These are phyloP conservation scores for Fraxinus anomala DNA, from an alignment of 257 asterid genomes.

Conservation along the genomic window DNA sequence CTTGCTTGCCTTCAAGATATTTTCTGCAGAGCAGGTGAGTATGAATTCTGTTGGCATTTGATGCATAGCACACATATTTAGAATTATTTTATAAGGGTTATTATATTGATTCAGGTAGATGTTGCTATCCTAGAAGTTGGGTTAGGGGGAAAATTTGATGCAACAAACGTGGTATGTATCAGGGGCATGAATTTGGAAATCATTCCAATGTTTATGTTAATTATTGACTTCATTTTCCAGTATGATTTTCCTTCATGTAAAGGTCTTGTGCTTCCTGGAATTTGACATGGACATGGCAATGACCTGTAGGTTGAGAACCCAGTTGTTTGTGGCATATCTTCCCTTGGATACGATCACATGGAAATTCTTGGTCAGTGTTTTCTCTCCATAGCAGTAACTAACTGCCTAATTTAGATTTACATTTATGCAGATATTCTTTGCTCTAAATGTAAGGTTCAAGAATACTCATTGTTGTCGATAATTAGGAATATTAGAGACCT, in stretches of 20 bases:
- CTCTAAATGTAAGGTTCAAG: slow-evolving; percentile 6
- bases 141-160: slow-evolving; percentile 90
- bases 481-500: slow-evolving; percentile 13
- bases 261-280: slow-evolving; percentile 23
- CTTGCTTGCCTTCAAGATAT: slow-evolving; percentile 92
- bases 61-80: slow-evolving; percentile 9
- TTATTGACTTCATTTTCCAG: slow-evolving; percentile 18
- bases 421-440: slow-evolving; percentile 13
- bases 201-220: slow-evolving; percentile 9
- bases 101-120: slow-evolving; percentile 67
- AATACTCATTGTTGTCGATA: not conserved
- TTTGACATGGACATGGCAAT: slow-evolving; percentile 31
- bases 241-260: slow-evolving; percentile 19
- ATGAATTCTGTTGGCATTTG: slow-evolving; percentile 9
- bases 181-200: slow-evolving; percentile 13
- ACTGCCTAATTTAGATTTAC: slow-evolving; percentile 25
- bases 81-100: slow-evolving; percentile 17
- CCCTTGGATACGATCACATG: slow-evolving; percentile 96
- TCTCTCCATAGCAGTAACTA: slow-evolving; percentile 41
- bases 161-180: slow-evolving; percentile 90
- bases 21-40: slow-evolving; percentile 86
- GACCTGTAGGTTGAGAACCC: slow-evolving; percentile 76
- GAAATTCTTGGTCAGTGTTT: slow-evolving; percentile 95
- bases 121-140: slow-evolving; percentile 98
- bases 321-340: slow-evolving; percentile 80